Evolutionary conservation across 495 filamentous ascomycete genomes (phyloP).

Genomic region (Neurospora sp.): DNA sequence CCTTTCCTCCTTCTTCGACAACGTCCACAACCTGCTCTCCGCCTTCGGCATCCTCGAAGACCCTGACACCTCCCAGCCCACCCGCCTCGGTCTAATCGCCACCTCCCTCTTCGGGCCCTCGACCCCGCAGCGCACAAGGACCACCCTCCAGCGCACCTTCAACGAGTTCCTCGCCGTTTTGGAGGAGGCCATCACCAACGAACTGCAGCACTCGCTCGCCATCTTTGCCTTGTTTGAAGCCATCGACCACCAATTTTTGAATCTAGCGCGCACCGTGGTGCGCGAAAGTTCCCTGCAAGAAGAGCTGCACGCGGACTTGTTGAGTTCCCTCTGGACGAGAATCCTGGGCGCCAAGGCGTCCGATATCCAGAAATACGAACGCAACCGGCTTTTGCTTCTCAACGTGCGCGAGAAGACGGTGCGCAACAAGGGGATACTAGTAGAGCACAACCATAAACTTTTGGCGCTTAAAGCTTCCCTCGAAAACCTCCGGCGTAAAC

Average conservation of each 20-base stretch:
- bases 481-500: conserved; percentile 63
- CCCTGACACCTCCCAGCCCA: conserved; percentile 46
- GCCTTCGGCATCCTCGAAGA: conserved; percentile 60
- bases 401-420: conserved; percentile 74
- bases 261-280: conserved; percentile 74
- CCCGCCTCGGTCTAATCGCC: conserved; percentile 52
- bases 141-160: conserved; percentile 75
- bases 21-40: conserved; percentile 66
- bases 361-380: conserved; percentile 75
- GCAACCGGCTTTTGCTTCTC: conserved; percentile 64
- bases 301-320: conserved; percentile 63
- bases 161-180: conserved; percentile 77
- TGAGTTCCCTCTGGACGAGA: conserved; percentile 68
- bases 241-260: conserved; percentile 81
- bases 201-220: conserved; percentile 62
- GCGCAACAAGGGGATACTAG: conserved; percentile 71
- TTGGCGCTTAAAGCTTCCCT: conserved; percentile 70
- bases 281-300: conserved; percentile 75
- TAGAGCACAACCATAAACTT: conserved; percentile 73
- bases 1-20: conserved; percentile 59
- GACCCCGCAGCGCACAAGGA: conserved; percentile 63
- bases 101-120: conserved; percentile 70
- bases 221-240: conserved; percentile 78
- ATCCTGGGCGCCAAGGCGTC: conserved; percentile 62
- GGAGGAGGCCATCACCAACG: conserved; percentile 77